Base-by-base conservation (phyloP, 2,329 filamentous ascomycete genomes). In the Fusarium mangiferae region DNA sequence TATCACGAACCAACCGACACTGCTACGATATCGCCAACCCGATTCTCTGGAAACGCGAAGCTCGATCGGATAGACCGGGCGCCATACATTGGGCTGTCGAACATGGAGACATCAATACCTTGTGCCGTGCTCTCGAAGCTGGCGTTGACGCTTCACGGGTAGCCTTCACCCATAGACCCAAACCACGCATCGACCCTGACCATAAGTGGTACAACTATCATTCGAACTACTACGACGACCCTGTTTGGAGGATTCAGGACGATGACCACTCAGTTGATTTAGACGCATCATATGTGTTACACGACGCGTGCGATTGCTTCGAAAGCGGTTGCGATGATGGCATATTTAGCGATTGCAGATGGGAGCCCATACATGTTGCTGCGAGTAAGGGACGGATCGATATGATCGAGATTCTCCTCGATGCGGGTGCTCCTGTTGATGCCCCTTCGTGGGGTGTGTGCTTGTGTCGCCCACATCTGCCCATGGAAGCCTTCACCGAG, bases 191-290 rank as follows among this genome's bases (percentile, higher is more conserved):
- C 60, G 45, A 69, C 20, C 35, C 64, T 26, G 54, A 35, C 26
- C 70, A 78, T 45, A 78, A 78, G 56, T 78, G 77, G 77, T 78
- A 77, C 66, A 78, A 78, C 35, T 78, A 77, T 38, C 77, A 78
- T 58, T 76, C 68, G 49, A 69, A 68, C 39, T 78, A 78, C 38
- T 78, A 76, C 58, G 77, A 78, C 56, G 76, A 78, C 42, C 70
- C 70, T 18, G 58, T 71, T 42, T 78, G 77, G 77, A 70, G 75
- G 39, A 48, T 75, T n/a, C 75, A 78, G 38, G 71, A 73, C 28
- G 77, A 78, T 46, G 71, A 72, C 33, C 66, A 75, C 24, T 78
- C 77, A 38, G 77, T 78, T n/a, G 75, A 78, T 39, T 66, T 78
- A 33, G 75, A 78, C 42, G 44, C 73, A 51, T 66, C 70, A 28